A percentile compares a stretch with the other conserved stretches of the same genome.
phyloP scores from a whole-genome alignment of 2,329 filamentous ascomycete species.

The Dactylellina sp. region DNA sequence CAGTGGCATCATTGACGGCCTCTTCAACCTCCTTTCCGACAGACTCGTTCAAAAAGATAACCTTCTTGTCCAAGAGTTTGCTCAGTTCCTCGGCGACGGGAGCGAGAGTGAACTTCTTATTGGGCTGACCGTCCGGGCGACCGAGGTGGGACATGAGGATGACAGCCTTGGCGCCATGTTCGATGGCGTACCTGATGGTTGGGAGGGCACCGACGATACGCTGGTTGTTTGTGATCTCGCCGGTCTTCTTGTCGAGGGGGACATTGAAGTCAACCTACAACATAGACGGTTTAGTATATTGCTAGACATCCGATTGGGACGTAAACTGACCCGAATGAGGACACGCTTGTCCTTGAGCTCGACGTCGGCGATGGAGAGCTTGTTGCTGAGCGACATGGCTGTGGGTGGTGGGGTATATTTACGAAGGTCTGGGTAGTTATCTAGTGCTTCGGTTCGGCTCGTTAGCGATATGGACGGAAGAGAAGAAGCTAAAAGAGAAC shows the following conservation, averaged over 20 bases:
- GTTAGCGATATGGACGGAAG: background rate
- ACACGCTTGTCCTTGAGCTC: slow-evolving; percentile 99
- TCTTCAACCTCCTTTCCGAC: slow-evolving; percentile 92
- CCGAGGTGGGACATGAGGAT: slow-evolving; percentile 98
- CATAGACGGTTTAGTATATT: slow-evolving; percentile 1
- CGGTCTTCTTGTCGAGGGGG: slow-evolving; percentile 80
- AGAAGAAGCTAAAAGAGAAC: background rate
- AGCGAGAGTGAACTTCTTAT: slow-evolving; percentile 93
- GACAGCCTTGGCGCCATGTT: slow-evolving; percentile 90
- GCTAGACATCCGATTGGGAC: slow-evolving; percentile 19
- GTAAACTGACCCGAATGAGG: slow-evolving; percentile 84
- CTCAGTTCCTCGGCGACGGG: slow-evolving; percentile 91
- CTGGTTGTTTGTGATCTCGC: slow-evolving; percentile 97
- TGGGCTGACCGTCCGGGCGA: slow-evolving; percentile 88
- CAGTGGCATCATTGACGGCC: slow-evolving; percentile 82
- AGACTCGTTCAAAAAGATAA: slow-evolving; percentile 89
- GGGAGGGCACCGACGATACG: slow-evolving; percentile 95
- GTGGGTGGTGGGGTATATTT: slow-evolving; percentile 1
- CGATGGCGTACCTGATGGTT: slow-evolving; percentile 93
- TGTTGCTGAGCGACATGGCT: slow-evolving; percentile 95
- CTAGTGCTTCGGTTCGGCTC: background rate
- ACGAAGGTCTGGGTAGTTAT: background rate
- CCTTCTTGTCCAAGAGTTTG: slow-evolving; percentile 85
- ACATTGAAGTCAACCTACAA: slow-evolving; percentile 98
- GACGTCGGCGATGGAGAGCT: slow-evolving; percentile 95